Percentiles rank a stretch among this genome's conserved stretches.
phyloP scores from a whole-genome alignment of 2,329 filamentous ascomycete species.

The Alternaria longipes region DNA sequence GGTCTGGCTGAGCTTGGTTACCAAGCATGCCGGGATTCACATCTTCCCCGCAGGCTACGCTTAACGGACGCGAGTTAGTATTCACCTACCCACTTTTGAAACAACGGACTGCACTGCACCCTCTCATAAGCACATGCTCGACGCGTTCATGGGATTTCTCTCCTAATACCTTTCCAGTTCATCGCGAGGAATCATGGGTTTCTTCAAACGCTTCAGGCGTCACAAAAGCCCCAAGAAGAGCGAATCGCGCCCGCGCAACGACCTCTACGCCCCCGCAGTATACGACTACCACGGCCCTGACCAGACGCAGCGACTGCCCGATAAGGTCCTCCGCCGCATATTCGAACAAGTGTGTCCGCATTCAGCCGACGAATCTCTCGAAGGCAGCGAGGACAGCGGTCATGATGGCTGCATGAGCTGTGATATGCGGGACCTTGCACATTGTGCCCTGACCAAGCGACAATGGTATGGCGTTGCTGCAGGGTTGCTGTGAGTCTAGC shows the following conservation, averaged over 20 bases:
- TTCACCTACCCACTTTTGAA: slow-evolving; percentile 22
- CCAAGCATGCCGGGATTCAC: slow-evolving; percentile 29
- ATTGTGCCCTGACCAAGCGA: slow-evolving; percentile 77
- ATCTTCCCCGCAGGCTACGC: slow-evolving; percentile 38
- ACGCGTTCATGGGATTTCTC: slow-evolving; percentile 20
- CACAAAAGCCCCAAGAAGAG: slow-evolving; percentile 54
- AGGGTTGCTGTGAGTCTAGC: slow-evolving; percentile 67
- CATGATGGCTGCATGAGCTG: slow-evolving; percentile 91
- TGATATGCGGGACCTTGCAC: slow-evolving; percentile 86
- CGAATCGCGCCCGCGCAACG: slow-evolving; percentile 42
- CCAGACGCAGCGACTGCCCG: slow-evolving; percentile 65
- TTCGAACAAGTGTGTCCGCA: slow-evolving; percentile 88
- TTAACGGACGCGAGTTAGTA: slow-evolving; percentile 37
- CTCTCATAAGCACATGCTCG: slow-evolving; percentile 25
- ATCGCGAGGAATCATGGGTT: slow-evolving; percentile 56
- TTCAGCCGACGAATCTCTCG: slow-evolving; percentile 72
- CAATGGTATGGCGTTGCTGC: slow-evolving; percentile 72
- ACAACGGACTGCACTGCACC: slow-evolving; percentile 22
- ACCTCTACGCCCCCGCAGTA: slow-evolving; percentile 37
- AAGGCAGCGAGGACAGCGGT: slow-evolving; percentile 80
- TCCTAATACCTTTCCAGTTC: slow-evolving; percentile 33
- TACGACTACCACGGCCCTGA: slow-evolving; percentile 52
- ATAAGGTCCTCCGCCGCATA: slow-evolving; percentile 76
- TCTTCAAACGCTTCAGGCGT: slow-evolving; percentile 60
- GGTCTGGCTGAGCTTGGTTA: slow-evolving; percentile 16